Conservation (phyloP, 1,284 basidiomycete genomes). For the Tremellales sp. region DNA sequence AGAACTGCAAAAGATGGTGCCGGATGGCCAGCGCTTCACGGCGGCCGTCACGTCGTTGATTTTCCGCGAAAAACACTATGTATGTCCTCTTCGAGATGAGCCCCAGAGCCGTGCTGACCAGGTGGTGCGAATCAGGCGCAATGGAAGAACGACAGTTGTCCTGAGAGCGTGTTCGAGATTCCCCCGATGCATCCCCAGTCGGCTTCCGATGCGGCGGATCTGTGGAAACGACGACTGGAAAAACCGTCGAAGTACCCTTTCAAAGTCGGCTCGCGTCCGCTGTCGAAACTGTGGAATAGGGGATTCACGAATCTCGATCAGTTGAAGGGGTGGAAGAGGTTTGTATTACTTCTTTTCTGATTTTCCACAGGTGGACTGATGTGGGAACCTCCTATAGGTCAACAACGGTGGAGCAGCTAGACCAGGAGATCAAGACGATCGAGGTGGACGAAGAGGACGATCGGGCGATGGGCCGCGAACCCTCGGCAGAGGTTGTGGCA, state of each 20-base stretch:
- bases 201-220: slow-evolving; percentile 17
- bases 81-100: slow-evolving; percentile 5
- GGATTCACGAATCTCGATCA: slow-evolving; percentile 35
- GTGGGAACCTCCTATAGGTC: slow-evolving; percentile 12
- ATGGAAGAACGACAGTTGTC: slow-evolving; percentile 46
- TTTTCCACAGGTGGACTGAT: slow-evolving; percentile 4
- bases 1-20: slow-evolving; percentile 34
- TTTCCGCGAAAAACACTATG: slow-evolving; percentile 36
- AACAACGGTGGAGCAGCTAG: slow-evolving; percentile 20
- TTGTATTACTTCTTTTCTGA: not conserved
- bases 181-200: slow-evolving; percentile 21
- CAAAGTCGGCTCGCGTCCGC: slow-evolving; percentile 36
- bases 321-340: slow-evolving; percentile 29
- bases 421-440: slow-evolving; percentile 27
- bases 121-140: slow-evolving; percentile 24
- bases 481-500: slow-evolving; percentile 14
- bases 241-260: slow-evolving; percentile 26
- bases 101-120: not conserved
- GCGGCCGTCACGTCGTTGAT: slow-evolving; percentile 38
- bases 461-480: slow-evolving; percentile 34
- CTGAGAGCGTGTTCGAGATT: slow-evolving; percentile 37
- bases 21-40: slow-evolving; percentile 35
- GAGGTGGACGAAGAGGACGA: slow-evolving; percentile 40
- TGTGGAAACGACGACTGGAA: slow-evolving; percentile 25
- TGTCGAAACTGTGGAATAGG: slow-evolving; percentile 32